These are phyloP conservation scores for Brassica nigra DNA, from an alignment of 345 rosid genomes.

Conservation along the genomic window DNA sequence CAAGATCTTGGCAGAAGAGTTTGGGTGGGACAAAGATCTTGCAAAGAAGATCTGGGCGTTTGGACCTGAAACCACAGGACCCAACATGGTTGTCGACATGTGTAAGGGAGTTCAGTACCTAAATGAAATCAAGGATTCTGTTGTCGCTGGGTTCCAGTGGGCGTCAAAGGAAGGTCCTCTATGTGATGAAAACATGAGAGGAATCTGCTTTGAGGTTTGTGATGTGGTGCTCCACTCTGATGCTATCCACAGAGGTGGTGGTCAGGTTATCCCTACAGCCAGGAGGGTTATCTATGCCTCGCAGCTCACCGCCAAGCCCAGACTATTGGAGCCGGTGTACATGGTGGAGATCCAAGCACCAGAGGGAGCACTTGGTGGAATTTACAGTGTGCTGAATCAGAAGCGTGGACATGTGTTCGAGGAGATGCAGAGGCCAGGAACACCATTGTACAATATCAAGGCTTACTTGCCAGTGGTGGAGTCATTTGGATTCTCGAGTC, in stretches of 20 bases:
- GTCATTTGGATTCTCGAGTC: neutral
- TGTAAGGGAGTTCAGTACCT: neutral
- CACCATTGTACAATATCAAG: neutral
- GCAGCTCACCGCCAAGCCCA: neutral
- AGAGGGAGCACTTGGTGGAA: neutral
- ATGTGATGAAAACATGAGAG: neutral
- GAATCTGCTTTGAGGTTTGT: neutral
- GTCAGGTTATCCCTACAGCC: neutral
- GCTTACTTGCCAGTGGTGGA: neutral
- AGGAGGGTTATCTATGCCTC: neutral
- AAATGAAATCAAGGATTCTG: neutral
- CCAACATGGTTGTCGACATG: neutral
- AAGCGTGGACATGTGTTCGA: neutral
- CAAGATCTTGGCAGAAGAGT: neutral
- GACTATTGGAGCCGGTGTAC: neutral
- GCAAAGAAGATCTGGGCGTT: neutral
- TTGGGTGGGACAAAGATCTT: neutral
- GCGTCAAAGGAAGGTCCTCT: neutral
- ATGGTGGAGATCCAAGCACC: neutral
- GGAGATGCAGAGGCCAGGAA: neutral
- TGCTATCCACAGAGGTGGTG: neutral
- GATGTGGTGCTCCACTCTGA: neutral
- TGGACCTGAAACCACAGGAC: neutral
- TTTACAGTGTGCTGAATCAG: neutral
- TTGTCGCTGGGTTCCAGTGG: neutral